phyloP scores from a whole-genome alignment of 495 filamentous ascomycete genomes.

The Penicillium canescens region DNA sequence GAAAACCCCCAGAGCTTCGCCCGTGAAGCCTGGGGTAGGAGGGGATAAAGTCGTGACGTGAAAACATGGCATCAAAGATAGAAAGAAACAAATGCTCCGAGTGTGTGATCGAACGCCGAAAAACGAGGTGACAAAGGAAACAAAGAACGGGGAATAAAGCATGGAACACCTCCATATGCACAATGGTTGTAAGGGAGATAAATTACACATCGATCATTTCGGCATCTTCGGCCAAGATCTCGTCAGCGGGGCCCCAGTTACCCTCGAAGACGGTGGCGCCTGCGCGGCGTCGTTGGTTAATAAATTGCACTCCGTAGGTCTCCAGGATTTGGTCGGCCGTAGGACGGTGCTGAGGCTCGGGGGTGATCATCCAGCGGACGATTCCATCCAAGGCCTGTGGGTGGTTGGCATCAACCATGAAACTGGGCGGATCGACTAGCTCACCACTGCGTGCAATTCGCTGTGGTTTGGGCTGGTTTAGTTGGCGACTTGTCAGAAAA shows the following conservation, averaged over 20 bases:
- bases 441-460: constrained; percentile 57
- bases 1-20: constrained; percentile 25
- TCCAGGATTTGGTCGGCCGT: constrained; percentile 69
- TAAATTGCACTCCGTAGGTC: constrained; percentile 72
- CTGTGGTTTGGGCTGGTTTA: constrained; percentile 27
- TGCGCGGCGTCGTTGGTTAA: constrained; percentile 68
- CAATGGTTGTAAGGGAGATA: constrained; percentile 31
- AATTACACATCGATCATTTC: constrained; percentile 73
- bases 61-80: constrained; percentile 22
- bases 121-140: constrained; percentile 38
- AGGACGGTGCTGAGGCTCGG: constrained; percentile 71
- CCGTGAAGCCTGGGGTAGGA: constrained; percentile 24
- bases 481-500: constrained; percentile 30
- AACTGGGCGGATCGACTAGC: constrained; percentile 72
- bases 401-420: constrained; percentile 77
- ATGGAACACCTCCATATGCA: constrained; percentile 44
- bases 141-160: constrained; percentile 24
- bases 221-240: constrained; percentile 66
- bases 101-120: constrained; percentile 28
- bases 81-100: constrained; percentile 18
- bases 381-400: constrained; percentile 76
- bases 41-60: constrained; percentile 27
- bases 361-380: constrained; percentile 84
- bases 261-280: constrained; percentile 93
- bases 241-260: constrained; percentile 85